Base-by-base conservation (phyloP, 768 basidiomycete species). In the Trametopsis cervina region DNA sequence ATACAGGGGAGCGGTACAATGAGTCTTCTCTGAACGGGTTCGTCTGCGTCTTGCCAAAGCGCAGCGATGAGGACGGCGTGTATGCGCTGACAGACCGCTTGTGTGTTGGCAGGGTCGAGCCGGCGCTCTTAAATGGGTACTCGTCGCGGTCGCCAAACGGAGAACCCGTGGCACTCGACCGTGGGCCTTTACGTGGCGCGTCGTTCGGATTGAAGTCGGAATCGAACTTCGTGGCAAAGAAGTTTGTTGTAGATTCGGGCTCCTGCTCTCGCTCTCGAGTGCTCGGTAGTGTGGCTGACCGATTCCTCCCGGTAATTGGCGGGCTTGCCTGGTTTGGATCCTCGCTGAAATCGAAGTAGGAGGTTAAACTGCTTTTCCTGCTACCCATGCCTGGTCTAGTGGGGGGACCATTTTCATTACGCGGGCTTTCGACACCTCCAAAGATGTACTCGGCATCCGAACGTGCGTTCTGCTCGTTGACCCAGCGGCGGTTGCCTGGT, bases 401-500 rank as follows among this genome's bases (percentile, higher is more conserved):
- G 33, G 38, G 1, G 17, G 42, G 41, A 20, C 38, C 39, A 9
- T 59, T 63, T 40, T 61, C 63, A 42, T 59, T 10, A 22, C 65
- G 64, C 21, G 76, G 67, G 48, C 70, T 77, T 39, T 65, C 68
- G n/a, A 72, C 50, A n/a, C 76, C 69, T 23, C 71, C 71, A 51
- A 91, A 91, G 13, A 71, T 72, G 63, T 91, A 90, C 13, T 49
- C 54, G 29, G 7, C 15, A 17, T 56, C 55, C 4, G 49, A 36
- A 9, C 69, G 67, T 9, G 59, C 48, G 12, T 65, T 63, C 18
- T 59, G 65, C 38, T 89, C 78, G 17, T 73, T 55, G 1, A 88
- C 63, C 90, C 90, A 94, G 42, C 69, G 68, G 21, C 80, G 72
- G 44, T 71, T 75, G 13, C 81, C 83, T 0, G 88, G 85, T 57